These are phyloP conservation scores for Sphaerosporella brunnea DNA, from an alignment of 495 filamentous ascomycete genomes.

Conservation along the genomic window DNA sequence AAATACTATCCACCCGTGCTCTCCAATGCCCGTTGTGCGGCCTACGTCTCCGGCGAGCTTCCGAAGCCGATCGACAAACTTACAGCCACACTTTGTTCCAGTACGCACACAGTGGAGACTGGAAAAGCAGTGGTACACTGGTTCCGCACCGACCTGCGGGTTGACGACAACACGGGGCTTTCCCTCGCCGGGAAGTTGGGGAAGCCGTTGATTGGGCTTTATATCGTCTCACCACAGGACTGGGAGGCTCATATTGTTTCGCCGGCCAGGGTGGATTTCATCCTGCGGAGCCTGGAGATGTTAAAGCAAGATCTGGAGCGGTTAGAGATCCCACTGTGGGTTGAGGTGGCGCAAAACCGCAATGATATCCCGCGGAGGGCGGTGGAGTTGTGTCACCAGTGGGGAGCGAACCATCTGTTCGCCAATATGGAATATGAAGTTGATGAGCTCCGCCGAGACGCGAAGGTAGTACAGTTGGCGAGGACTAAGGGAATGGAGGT, in stretches of 20 bases:
- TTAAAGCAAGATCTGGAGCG: conserved; percentile 47
- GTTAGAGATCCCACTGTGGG: conserved; percentile 62
- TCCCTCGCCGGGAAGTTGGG: conserved; percentile 39
- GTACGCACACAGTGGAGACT: conserved; percentile 30
- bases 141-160: conserved; percentile 73
- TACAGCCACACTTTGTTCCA: conserved; percentile 37
- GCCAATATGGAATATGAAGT: conserved; percentile 65
- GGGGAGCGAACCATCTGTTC: conserved; percentile 57
- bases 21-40: conserved; percentile 52
- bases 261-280: conserved; percentile 62
- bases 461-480: conserved; percentile 41
- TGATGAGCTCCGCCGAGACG: conserved; percentile 59
- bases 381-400: conserved; percentile 48
- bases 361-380: conserved; percentile 45
- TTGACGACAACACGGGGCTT: conserved; percentile 56
- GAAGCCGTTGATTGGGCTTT: conserved; percentile 49
- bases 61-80: conserved; percentile 53
- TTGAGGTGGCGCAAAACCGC: conserved; percentile 52
- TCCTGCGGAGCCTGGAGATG: conserved; percentile 46
- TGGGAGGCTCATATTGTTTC: conserved; percentile 63
- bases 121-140: conserved; percentile 65
- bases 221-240: conserved; percentile 73
- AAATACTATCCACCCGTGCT: conserved; percentile 76
- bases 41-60: conserved; percentile 48
- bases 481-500: conserved; percentile 45